phyloP scores from a whole-genome alignment of 2,329 filamentous ascomycete species.

The Tetracladium maxilliforme region DNA sequence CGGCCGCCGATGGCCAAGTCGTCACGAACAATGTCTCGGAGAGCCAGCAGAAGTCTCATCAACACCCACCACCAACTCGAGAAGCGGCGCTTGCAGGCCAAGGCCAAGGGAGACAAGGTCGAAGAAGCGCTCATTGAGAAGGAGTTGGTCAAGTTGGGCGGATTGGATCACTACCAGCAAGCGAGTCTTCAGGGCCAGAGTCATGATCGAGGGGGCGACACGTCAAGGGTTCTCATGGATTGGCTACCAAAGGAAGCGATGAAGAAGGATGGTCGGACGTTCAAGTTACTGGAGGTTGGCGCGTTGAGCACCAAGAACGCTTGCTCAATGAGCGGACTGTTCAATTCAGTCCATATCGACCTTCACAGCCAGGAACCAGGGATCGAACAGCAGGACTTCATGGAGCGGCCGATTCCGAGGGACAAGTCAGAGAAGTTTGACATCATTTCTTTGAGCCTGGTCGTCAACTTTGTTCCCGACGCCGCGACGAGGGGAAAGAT shows the following conservation, averaged over 20 bases:
- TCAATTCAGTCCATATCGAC: slow-evolving; percentile 75
- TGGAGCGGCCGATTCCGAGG: slow-evolving; percentile 64
- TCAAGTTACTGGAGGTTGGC: slow-evolving; percentile 77
- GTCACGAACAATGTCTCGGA: slow-evolving; percentile 44
- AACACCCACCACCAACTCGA: slow-evolving; percentile 51
- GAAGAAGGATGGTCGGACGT: slow-evolving; percentile 10
- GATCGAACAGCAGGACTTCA: slow-evolving; percentile 86
- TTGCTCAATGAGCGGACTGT: slow-evolving; percentile 56
- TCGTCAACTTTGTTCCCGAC: slow-evolving; percentile 87
- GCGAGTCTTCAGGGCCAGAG: slow-evolving; percentile 57
- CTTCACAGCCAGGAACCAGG: slow-evolving; percentile 71
- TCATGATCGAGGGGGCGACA: slow-evolving; percentile 51
- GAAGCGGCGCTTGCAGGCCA: slow-evolving; percentile 43
- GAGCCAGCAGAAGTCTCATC: slow-evolving; percentile 48
- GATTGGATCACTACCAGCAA: slow-evolving; percentile 47
- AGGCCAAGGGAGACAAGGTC: slow-evolving; percentile 33
- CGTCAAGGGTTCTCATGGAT: slow-evolving; percentile 45
- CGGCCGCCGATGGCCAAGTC: slow-evolving; percentile 35
- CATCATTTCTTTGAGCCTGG: slow-evolving; percentile 79
- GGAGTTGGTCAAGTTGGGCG: slow-evolving; percentile 42
- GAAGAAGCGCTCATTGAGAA: slow-evolving; percentile 29
- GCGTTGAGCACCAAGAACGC: slow-evolving; percentile 74
- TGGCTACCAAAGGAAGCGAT: slow-evolving; percentile 30
- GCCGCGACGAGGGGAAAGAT: slow-evolving; percentile 65
- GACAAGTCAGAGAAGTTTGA: slow-evolving; percentile 57